phyloP scores from a whole-genome alignment of 1,139 yeast genomes.

The Cylindricascospora bacillispora region DNA sequence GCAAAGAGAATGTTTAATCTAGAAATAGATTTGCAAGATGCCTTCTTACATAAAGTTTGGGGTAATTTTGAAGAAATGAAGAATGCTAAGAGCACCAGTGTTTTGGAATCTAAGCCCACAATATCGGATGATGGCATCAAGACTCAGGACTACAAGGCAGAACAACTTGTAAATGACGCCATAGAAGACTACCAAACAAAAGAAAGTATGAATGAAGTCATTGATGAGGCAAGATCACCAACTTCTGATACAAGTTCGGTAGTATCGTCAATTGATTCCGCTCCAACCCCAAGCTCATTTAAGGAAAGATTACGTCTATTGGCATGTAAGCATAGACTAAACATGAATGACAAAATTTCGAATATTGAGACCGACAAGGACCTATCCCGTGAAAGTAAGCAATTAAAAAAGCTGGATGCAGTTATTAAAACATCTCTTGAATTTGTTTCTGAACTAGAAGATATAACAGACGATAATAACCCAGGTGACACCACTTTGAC shows the following conservation, averaged over 20 bases:
- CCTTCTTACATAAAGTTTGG: too few relatives aligned
- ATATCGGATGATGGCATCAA: neutral
- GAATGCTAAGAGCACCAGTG: neutral
- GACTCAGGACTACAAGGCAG: neutral
- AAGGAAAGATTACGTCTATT: constrained; percentile 2
- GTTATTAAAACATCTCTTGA: constrained; percentile 13
- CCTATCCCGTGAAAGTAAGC: constrained; percentile 2
- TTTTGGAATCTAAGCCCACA: neutral
- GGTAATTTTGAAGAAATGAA: too few relatives aligned
- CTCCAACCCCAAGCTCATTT: too few relatives aligned
- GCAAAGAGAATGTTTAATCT: constrained; percentile 47
- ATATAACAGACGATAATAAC: constrained; percentile 5
- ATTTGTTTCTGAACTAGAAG: constrained; percentile 14
- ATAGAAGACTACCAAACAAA: neutral
- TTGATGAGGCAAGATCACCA: constrained; percentile 1
- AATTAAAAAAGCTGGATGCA: constrained; percentile 7
- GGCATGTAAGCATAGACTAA: constrained; percentile 2
- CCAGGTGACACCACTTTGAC: constrained; percentile 1
- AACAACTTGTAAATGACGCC: neutral
- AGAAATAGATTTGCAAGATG: constrained; percentile 30
- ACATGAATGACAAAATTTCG: constrained; percentile 1
- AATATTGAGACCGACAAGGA: constrained; percentile 1
- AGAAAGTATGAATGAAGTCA: neutral
- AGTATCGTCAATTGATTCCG: neutral
- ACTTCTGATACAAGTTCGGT: constrained; percentile 2